A percentile compares a stretch with the other conserved stretches of the same genome.
These are phyloP conservation scores for Rhizoclosmatium sp. DNA, from an alignment of 192 early-diverging fungal genomes.

Conservation along the genomic window DNA sequence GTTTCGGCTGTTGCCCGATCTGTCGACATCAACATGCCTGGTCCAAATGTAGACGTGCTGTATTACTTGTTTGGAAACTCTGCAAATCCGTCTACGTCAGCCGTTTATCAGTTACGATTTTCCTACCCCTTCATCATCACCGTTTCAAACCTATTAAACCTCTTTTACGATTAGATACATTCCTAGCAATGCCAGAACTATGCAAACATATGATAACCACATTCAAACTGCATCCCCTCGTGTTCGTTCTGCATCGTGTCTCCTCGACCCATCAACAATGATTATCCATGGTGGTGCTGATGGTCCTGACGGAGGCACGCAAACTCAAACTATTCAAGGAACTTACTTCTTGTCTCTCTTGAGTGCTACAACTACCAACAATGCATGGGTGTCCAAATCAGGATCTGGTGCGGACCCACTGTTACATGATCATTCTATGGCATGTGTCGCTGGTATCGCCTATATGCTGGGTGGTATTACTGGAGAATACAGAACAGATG, in stretches of 20 bases:
- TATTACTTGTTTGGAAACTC: constrained; percentile 24
- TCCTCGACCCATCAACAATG: constrained; percentile 11
- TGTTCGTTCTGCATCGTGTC: constrained; percentile 15
- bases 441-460: constrained; percentile 12
- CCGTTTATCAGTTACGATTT: constrained; percentile 12
- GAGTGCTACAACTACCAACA: neutral
- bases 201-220: constrained; percentile 14
- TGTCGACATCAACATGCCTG: constrained; percentile 4
- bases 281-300: constrained; percentile 27
- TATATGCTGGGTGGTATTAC: constrained; percentile 28
- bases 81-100: neutral
- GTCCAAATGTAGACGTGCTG: constrained; percentile 12
- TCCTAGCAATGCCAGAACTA: neutral
- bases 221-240: neutral
- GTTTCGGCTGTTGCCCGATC: constrained; percentile 11
- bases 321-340: constrained; percentile 11
- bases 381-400: constrained; percentile 11
- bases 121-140: neutral
- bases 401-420: neutral
- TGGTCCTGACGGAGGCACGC: constrained; percentile 8
- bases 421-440: constrained; percentile 27
- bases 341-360: constrained; percentile 16
- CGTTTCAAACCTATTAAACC: neutral
- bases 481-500: neutral
- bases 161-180: neutral